Evolutionary conservation across 2,329 filamentous ascomycete species (phyloP), one percentile per base, ranked within the genome.

Genomic region (Neofusicoccum sp.): DNA sequence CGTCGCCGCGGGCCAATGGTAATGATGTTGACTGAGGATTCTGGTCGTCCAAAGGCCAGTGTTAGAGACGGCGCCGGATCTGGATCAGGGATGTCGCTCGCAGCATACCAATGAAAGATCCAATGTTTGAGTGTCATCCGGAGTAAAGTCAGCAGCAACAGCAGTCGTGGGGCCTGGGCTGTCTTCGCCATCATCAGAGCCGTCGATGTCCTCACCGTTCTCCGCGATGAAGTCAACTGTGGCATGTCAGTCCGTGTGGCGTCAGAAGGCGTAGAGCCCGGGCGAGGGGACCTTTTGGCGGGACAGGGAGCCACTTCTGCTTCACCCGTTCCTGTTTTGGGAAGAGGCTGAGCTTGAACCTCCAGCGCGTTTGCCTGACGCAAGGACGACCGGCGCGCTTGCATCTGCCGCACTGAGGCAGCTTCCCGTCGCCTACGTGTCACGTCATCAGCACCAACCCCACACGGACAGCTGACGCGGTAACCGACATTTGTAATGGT

Each of bases 401-500:
- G 47, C 47, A 49, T 49, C 47, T 49, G 47, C 47, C 47, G 14
- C 47, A 49, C 47, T 49, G 47, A 49, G 47, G 47, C 47, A 49
- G 30, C 47, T 49, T 49, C 30, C 47, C 47, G 11, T 49, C 47
- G 47, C 47, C 47, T 49, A 31, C 47, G 47, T 4, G 8, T 9
- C n/a, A 24, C 26, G 20, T 20, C 47, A 30, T 49, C 47, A 49
- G 47, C 31, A 20, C 8, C 47, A 9, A 16, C 28, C 7, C 3
- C 14, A n/a, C 49, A 11, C 49, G 2, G 34, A 28, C 12, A 12
- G 6, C 34, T 12, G 34, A 36, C 47, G 30, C 47, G 47, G 47
- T 20, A 36, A 49, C 47, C n/a, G 47, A 49, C 47, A 49, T 16
- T 49, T 49, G 16, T 49, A 49, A 12, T 49, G 47, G 30, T 16